Conservation (phyloP, 140 eudicot species). For the Stevia rebaudiana region DNA sequence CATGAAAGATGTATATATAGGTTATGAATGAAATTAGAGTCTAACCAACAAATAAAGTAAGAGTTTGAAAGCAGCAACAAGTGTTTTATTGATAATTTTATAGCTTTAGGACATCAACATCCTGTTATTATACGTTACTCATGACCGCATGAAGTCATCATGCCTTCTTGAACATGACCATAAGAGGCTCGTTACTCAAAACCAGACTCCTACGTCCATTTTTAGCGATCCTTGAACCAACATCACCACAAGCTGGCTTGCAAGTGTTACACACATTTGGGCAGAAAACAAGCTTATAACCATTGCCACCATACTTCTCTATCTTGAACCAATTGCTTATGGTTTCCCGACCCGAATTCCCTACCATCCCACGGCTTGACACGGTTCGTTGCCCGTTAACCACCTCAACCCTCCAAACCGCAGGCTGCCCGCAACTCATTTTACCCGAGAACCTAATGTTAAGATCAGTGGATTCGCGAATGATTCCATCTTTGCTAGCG, state of each 20-base stretch:
- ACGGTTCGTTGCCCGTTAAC: slow-evolving; percentile 22
- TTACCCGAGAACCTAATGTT: slow-evolving; percentile 30
- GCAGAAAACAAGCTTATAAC: slow-evolving; percentile 36
- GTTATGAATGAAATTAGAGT: too few species aligned
- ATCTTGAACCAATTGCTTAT: slow-evolving; percentile 53
- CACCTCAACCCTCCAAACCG: slow-evolving; percentile 38
- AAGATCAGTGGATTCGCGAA: slow-evolving; percentile 29
- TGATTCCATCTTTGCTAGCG: slow-evolving; percentile 22
- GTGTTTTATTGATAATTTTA: too few species aligned
- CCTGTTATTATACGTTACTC: too few species aligned
- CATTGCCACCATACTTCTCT: slow-evolving; percentile 19
- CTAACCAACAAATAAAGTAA: too few species aligned
- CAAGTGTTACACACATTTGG: slow-evolving; percentile 29
- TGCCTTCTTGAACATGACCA: slow-evolving; percentile 18
- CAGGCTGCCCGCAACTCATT: slow-evolving; percentile 28
- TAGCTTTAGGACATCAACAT: too few species aligned
- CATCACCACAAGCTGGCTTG: slow-evolving; percentile 21
- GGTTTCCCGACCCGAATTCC: slow-evolving; percentile 36
- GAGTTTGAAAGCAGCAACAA: too few species aligned
- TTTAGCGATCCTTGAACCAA: slow-evolving; percentile 25
- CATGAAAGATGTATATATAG: too few species aligned
- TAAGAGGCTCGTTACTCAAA: slow-evolving; percentile 23
- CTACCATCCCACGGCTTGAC: slow-evolving; percentile 38
- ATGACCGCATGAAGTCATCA: slow-evolving; percentile 13
- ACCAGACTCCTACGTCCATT: slow-evolving; percentile 19